Conservation (phyloP, 345 rosid species). For the Cochlearia excelsa region DNA sequence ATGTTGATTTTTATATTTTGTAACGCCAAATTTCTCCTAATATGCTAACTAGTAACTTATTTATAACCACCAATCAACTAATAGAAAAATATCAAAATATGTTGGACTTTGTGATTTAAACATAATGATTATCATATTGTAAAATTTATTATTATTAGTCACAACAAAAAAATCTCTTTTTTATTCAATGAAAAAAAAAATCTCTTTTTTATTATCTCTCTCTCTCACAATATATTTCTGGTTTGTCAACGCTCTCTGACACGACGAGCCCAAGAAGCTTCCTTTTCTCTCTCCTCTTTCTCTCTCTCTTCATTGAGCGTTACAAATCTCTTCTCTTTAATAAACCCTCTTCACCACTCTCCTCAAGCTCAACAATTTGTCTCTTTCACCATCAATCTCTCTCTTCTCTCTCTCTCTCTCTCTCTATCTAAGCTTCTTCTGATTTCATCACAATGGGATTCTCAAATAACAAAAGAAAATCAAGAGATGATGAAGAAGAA, state of each 20-base stretch:
- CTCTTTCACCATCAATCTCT: not conserved
- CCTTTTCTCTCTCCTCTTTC: constrained; percentile 41
- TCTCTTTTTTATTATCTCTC: not conserved
- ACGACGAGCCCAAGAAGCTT: constrained; percentile 55
- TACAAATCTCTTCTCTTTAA: constrained; percentile 36
- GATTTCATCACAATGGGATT: constrained; percentile 26
- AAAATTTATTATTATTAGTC: too few relatives aligned
- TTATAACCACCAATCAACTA: too few relatives aligned
- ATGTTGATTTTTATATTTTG: too few relatives aligned
- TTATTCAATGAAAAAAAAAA: too few relatives aligned
- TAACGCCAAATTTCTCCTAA: too few relatives aligned
- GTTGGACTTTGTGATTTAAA: too few relatives aligned
- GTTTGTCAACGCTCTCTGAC: constrained; percentile 62
- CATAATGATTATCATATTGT: too few relatives aligned
- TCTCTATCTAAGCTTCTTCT: too few relatives aligned
- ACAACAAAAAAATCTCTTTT: too few relatives aligned
- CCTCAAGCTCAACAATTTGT: not conserved
- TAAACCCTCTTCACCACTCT: not conserved
- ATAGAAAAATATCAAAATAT: too few relatives aligned
- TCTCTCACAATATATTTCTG: constrained; percentile 29
- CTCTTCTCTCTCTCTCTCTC: not conserved
- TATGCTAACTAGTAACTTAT: too few relatives aligned
- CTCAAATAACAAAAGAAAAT: constrained; percentile 56
- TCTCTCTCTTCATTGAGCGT: too few relatives aligned
- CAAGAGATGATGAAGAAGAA: constrained; percentile 32